Evolutionary conservation across 2,329 filamentous ascomycete species (phyloP).

Genomic region (Epichloe aotearoae): DNA sequence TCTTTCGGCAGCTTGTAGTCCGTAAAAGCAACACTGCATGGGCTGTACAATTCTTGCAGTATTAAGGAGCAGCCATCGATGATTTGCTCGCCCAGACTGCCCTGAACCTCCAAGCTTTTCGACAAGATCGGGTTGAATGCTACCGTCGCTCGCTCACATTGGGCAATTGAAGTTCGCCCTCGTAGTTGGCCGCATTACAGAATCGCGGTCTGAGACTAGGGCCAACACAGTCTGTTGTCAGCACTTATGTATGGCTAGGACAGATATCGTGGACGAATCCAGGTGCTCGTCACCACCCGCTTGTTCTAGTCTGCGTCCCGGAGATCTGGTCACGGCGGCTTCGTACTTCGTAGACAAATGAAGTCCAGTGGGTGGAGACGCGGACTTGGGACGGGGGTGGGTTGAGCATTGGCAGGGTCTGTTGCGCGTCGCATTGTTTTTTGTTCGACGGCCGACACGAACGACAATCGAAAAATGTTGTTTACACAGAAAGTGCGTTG

Average conservation of each 20-base stretch:
- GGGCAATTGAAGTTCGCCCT: background rate
- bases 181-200: background rate
- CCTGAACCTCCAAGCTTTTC: too few relatives aligned
- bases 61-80: too few relatives aligned
- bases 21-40: background rate
- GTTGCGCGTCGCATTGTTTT: too few relatives aligned
- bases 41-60: background rate
- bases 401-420: too few relatives aligned
- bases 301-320: conserved; percentile 9
- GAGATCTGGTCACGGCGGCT: conserved; percentile 23
- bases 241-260: background rate
- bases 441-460: too few relatives aligned
- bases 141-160: background rate
- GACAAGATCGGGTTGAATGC: background rate
- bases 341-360: conserved; percentile 13
- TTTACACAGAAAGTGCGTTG: too few relatives aligned
- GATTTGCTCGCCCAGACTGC: too few relatives aligned
- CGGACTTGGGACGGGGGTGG: background rate
- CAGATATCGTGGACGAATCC: background rate
- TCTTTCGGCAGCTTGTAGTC: too few relatives aligned
- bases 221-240: background rate
- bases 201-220: background rate
- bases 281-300: background rate
- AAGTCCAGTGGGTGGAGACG: too few relatives aligned
- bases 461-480: too few relatives aligned